A percentile compares a stretch with the other conserved stretches of the same genome.
phyloP scores from a whole-genome alignment of 495 filamentous ascomycete genomes.

The Bryoglossum gracile region DNA sequence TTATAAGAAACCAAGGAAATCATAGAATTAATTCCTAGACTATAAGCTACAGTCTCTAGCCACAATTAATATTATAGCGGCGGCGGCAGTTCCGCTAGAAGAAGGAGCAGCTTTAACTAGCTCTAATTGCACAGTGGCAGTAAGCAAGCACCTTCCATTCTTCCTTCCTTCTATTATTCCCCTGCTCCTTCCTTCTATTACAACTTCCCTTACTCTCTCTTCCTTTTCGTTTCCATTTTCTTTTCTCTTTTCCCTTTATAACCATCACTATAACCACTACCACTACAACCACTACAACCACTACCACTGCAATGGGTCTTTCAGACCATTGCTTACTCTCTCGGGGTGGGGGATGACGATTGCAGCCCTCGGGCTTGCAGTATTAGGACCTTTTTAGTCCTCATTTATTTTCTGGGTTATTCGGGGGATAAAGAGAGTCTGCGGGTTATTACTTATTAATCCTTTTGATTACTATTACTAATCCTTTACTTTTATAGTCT shows the following conservation, averaged over 20 bases:
- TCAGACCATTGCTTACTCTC: slow-evolving; percentile 16
- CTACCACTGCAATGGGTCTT: slow-evolving; percentile 14
- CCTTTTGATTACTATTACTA: slow-evolving; percentile 13
- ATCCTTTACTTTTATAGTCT: slow-evolving; percentile 15
- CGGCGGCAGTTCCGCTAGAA: slow-evolving; percentile 14
- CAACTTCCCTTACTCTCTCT: too few species aligned
- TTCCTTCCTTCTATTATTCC: too few species aligned
- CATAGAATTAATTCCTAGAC: slow-evolving; percentile 21
- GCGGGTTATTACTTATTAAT: slow-evolving; percentile 16
- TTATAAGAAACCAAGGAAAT: slow-evolving; percentile 19
- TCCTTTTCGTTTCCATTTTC: too few species aligned
- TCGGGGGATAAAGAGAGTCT: slow-evolving; percentile 11
- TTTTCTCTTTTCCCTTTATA: neutral
- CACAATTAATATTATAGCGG: slow-evolving; percentile 15
- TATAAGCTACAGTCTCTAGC: too few species aligned
- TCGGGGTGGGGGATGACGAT: slow-evolving; percentile 18
- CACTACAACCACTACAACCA: slow-evolving; percentile 1
- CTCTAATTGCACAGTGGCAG: too few species aligned
- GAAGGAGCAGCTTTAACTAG: slow-evolving; percentile 19
- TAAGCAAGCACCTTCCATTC: neutral
- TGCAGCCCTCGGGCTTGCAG: slow-evolving; percentile 16
- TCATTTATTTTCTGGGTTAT: slow-evolving; percentile 16
- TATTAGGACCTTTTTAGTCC: slow-evolving; percentile 17
- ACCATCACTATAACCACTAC: neutral
- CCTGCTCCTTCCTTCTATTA: too few species aligned